Evolutionary conservation across 2,329 filamentous ascomycete genomes (phyloP), one percentile per base, ranked within the genome.

Genomic region (Hymenoscyphus linearis): DNA sequence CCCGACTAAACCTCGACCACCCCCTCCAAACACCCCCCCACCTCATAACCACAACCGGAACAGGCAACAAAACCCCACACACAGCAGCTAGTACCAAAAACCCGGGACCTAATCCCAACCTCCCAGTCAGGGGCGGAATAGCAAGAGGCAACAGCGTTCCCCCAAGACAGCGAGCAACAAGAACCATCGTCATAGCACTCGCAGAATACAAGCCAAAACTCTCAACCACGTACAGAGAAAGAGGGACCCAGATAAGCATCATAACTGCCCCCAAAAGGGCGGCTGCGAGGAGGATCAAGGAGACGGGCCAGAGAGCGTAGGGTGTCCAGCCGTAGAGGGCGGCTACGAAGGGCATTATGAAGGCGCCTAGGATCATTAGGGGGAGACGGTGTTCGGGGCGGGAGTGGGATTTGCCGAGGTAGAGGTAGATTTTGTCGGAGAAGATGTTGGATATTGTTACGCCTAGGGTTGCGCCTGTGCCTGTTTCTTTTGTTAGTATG

Each of bases 311-410:
- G 64, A 80, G 78, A 3, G 60, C 1, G 74, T 73, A n/a, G 75
- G 71, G 59, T 74, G 74, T 57, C 83, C 82, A 85, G 34, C 83
- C 83, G 66, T 85, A 86, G 67, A 81, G 76, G 61, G 83, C 77
- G 0, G 85, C 73, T 1, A 80, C 77, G 13, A 85, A 71, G 0
- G 85, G 85, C 0, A 87, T 47, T 1, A 86, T 61, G 0, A 85
- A 52, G 0, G 79, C 79, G 0, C 80, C 81, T 0, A 80, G 74
- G 12, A 84, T 68, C 72, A 85, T 81, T 2, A 87, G 74, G 0
- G 85, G 85, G 0, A 87, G 75, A n/a, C 86, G 82, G 67, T 82
- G 85, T 65, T 90, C 87, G 0, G 87, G 86, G 10, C 26, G 55
- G 25, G 59, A 26, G 14, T 26, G 35, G 3, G 56, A 59, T 13